Evolutionary conservation across 371 early-diverging fungal species (phyloP).

Genomic region (Conidiobolus incongruus): DNA sequence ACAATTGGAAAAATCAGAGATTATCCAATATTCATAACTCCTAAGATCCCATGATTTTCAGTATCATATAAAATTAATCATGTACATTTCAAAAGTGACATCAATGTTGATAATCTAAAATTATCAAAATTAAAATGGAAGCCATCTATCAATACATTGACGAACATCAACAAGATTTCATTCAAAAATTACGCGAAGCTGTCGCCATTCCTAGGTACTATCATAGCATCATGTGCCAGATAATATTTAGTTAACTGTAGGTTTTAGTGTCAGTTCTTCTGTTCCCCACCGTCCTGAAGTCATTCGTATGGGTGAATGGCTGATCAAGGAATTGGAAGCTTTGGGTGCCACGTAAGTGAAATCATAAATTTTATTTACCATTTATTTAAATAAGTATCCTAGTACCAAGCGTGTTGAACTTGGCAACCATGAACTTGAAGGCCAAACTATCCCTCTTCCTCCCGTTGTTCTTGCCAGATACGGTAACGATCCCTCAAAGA

Average conservation of each 20-base stretch:
- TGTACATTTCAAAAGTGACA: too few relatives aligned
- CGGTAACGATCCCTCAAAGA: slow-evolving; percentile 75
- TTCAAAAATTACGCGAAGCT: slow-evolving; percentile 66
- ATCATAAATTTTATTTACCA: background rate
- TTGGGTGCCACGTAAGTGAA: slow-evolving; percentile 36
- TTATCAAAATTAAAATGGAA: slow-evolving; percentile 7
- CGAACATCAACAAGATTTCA: slow-evolving; percentile 49
- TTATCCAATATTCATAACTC: too few relatives aligned
- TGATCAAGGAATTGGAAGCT: slow-evolving; percentile 40
- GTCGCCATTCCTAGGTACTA: slow-evolving; percentile 75
- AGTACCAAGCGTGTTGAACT: slow-evolving; percentile 32
- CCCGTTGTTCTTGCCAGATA: slow-evolving; percentile 81
- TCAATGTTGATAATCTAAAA: too few relatives aligned
- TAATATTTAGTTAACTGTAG: background rate
- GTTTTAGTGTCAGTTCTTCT: slow-evolving; percentile 54
- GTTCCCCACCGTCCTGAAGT: slow-evolving; percentile 61
- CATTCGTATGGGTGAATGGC: slow-evolving; percentile 75
- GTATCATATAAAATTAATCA: too few relatives aligned
- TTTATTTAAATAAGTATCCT: background rate
- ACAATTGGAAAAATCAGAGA: too few relatives aligned
- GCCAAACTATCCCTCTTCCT: slow-evolving; percentile 52
- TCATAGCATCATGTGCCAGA: background rate
- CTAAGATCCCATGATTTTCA: too few relatives aligned
- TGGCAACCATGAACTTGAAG: slow-evolving; percentile 71
- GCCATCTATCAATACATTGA: slow-evolving; percentile 55